Evolutionary conservation across 2,329 filamentous ascomycete genomes (phyloP).

Genomic region (Xylaria sp.): DNA sequence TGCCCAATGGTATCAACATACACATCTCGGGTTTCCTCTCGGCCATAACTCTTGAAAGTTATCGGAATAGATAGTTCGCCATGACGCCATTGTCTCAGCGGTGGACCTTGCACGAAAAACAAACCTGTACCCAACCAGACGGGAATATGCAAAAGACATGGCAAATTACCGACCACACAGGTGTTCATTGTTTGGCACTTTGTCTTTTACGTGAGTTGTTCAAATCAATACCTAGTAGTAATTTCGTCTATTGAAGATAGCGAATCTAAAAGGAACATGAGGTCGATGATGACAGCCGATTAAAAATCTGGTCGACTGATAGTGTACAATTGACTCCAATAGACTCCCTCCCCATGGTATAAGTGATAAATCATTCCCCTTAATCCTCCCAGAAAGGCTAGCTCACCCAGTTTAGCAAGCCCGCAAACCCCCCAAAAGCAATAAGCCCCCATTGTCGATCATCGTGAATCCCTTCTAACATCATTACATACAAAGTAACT

Average conservation of each 20-base stretch:
- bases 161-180: background rate
- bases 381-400: background rate
- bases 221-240: background rate
- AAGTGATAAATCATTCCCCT: conserved; percentile 20
- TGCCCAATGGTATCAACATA: too few relatives aligned
- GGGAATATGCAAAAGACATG: background rate
- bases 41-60: background rate
- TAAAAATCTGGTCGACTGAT: conserved; percentile 7
- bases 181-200: background rate
- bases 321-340: conserved; percentile 12
- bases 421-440: background rate
- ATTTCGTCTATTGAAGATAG: conserved; percentile 22
- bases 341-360: conserved; percentile 22
- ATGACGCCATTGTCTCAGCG: background rate
- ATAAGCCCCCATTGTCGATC: conserved; percentile 9
- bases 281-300: conserved; percentile 5
- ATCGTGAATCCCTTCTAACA: conserved; percentile 18
- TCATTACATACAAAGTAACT: conserved; percentile 5
- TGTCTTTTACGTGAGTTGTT: background rate
- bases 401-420: background rate
- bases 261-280: conserved; percentile 14
- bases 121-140: background rate
- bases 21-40: too few relatives aligned
- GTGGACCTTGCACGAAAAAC: background rate
- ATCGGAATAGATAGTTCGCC: background rate